phyloP scores from a whole-genome alignment of 179 eudicot genomes.

The Heliamphora pulchella region DNA sequence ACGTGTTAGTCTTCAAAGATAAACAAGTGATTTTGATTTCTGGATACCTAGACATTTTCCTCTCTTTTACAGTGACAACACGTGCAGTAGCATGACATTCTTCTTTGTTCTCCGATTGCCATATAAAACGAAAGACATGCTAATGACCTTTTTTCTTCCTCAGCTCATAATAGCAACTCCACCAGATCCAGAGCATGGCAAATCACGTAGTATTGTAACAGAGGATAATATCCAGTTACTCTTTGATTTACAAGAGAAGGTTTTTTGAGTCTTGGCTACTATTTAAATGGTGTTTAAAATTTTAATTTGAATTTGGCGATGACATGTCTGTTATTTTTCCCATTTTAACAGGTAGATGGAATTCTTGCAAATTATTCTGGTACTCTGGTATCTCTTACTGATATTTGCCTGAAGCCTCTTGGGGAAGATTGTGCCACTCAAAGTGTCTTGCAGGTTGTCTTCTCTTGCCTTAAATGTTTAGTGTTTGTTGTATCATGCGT shows the following conservation, averaged over 20 bases:
- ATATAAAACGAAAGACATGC: slow-evolving; percentile 6
- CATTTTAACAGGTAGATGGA: slow-evolving; percentile 51
- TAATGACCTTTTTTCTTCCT: neutral
- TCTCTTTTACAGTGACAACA: neutral
- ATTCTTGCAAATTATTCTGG: slow-evolving; percentile 58
- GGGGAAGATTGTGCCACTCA: slow-evolving; percentile 78
- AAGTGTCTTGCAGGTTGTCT: slow-evolving; percentile 59
- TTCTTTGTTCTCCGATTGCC: neutral
- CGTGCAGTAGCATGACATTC: neutral
- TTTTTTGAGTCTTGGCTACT: slow-evolving; percentile 14
- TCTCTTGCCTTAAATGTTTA: neutral
- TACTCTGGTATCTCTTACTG: slow-evolving; percentile 45
- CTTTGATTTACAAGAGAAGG: slow-evolving; percentile 75
- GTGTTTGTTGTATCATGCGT: neutral
- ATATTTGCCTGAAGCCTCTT: slow-evolving; percentile 75
- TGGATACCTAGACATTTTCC: neutral
- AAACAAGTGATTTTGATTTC: neutral
- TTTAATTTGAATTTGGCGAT: slow-evolving; percentile 1
- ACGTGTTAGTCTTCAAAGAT: neutral
- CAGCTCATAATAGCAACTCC: slow-evolving; percentile 66
- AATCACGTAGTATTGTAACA: slow-evolving; percentile 49
- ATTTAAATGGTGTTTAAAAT: neutral
- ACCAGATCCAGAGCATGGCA: slow-evolving; percentile 38
- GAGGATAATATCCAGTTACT: slow-evolving; percentile 60
- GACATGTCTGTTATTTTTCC: neutral